Evolutionary conservation across 73 alveolate genomes (phyloP).

Genomic region (Paramecium caudatum): DNA sequence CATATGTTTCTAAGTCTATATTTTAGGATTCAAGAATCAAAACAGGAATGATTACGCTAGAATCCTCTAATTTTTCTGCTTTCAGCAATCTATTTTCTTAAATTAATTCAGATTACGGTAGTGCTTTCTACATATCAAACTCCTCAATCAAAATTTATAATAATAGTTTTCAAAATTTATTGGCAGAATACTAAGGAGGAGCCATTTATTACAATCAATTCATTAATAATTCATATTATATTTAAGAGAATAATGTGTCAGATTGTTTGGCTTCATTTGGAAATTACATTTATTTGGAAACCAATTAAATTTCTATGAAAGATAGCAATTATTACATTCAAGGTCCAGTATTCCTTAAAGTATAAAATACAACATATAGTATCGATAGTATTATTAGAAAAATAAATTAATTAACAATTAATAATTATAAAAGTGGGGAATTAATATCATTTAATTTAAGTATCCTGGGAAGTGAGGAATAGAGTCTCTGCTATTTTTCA

Average conservation of each 20-base stretch:
- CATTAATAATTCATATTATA: neutral
- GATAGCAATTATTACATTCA: neutral
- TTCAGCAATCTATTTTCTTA: neutral
- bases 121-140: neutral
- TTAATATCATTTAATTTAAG: neutral
- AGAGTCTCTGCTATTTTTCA: neutral
- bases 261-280: neutral
- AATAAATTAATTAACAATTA: neutral
- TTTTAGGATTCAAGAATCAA: neutral
- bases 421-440: slow-evolving; percentile 7
- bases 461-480: neutral
- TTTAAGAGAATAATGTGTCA: neutral
- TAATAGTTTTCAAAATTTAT: neutral
- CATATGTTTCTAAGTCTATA: neutral
- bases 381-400: neutral
- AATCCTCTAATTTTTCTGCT: neutral
- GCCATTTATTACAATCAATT: neutral
- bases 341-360: slow-evolving; percentile 18
- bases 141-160: neutral
- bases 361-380: neutral
- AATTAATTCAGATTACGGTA: neutral
- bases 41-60: neutral
- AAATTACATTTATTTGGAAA: neutral
- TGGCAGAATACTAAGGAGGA: neutral
- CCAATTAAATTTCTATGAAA: neutral